phyloP scores from a whole-genome alignment of 345 rosid species.

The Gossypium ekmanianum region DNA sequence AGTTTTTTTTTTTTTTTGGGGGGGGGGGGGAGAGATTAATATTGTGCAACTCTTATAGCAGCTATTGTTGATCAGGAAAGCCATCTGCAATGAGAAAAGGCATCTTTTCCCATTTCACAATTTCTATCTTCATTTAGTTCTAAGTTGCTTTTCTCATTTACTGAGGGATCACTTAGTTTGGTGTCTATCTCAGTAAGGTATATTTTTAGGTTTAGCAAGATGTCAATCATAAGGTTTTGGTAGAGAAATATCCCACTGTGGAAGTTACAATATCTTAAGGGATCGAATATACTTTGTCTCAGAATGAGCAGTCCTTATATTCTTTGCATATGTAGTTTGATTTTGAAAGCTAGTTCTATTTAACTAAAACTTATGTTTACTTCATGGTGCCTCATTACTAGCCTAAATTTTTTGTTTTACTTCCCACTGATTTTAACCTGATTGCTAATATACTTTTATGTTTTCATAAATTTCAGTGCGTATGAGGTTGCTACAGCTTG shows the following conservation, averaged over 20 bases:
- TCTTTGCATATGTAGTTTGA: background rate
- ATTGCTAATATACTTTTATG: slow-evolving; percentile 9
- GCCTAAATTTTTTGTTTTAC: background rate
- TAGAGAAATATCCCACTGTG: background rate
- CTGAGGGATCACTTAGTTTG: background rate
- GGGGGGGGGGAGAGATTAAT: background rate
- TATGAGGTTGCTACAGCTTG: slow-evolving; percentile 99
- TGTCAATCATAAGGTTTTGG: background rate
- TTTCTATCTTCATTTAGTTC: background rate
- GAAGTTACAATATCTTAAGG: background rate
- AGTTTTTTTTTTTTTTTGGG: background rate
- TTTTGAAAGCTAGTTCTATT: slow-evolving; percentile 5
- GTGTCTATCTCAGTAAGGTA: background rate
- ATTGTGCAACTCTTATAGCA: background rate
- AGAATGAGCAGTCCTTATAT: background rate
- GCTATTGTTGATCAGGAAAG: background rate
- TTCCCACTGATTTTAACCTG: background rate
- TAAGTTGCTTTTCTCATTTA: background rate
- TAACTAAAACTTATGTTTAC: background rate
- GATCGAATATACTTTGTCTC: background rate
- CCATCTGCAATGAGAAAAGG: background rate
- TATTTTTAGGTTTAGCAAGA: background rate
- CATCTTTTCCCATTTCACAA: background rate
- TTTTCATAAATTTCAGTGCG: slow-evolving; percentile 52
- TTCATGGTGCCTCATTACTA: slow-evolving; percentile 2